Percentiles rank a stretch among this genome's conserved stretches.
phyloP scores from a whole-genome alignment of 805 yeast species.

The Allodekkera sacchari region DNA sequence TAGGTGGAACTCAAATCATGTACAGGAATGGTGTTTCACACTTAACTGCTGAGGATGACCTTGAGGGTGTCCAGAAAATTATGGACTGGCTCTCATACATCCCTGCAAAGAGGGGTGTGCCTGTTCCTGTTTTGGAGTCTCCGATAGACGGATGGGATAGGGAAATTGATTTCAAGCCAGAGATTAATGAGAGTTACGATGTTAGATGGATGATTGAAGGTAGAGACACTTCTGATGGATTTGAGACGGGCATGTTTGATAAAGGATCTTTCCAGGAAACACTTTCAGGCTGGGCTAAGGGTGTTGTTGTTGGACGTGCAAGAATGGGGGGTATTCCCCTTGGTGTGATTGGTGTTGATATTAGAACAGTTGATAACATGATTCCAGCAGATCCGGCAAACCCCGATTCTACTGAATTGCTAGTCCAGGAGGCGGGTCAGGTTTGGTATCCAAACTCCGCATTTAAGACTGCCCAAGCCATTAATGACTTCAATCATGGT shows the following conservation, averaged over 20 bases:
- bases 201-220: slow-evolving; percentile 95
- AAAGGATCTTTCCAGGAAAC: slow-evolving; percentile 92
- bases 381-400: slow-evolving; percentile 98
- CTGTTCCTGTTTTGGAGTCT: slow-evolving; percentile 81
- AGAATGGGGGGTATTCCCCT: slow-evolving; percentile 98
- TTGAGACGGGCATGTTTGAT: slow-evolving; percentile 86
- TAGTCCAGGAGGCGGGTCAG: slow-evolving; percentile 95
- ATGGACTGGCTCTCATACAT: slow-evolving; percentile 93
- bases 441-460: slow-evolving; percentile 99
- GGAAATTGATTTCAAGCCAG: slow-evolving; percentile 74
- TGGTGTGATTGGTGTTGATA: slow-evolving; percentile 97
- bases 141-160: slow-evolving; percentile 86
- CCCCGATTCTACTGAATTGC: slow-evolving; percentile 82
- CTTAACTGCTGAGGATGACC: slow-evolving; percentile 91
- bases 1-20: slow-evolving; percentile 99
- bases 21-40: slow-evolving; percentile 97
- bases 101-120: slow-evolving; percentile 84
- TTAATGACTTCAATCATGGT: slow-evolving; percentile 94
- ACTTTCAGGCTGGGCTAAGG: slow-evolving; percentile 96
- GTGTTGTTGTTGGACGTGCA: slow-evolving; percentile 98
- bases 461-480: slow-evolving; percentile 98
- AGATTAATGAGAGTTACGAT: slow-evolving; percentile 67
- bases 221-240: slow-evolving; percentile 59
- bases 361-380: slow-evolving; percentile 80
- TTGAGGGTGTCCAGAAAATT: slow-evolving; percentile 92